These are phyloP conservation scores for Dentipellis sp. DNA, from an alignment of 768 basidiomycete species.

Conservation along the genomic window DNA sequence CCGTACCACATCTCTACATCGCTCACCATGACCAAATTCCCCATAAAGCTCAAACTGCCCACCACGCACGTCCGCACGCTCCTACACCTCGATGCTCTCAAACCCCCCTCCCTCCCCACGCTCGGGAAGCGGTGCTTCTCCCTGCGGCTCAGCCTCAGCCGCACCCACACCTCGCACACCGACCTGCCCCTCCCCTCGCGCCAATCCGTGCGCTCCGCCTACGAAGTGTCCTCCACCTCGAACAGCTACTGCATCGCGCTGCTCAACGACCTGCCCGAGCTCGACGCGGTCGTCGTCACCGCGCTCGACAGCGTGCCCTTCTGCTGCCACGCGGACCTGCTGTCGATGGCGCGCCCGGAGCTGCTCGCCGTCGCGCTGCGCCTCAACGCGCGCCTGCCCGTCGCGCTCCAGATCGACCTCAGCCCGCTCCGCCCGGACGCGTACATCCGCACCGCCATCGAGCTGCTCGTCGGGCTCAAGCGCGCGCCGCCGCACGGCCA, in stretches of 20 bases:
- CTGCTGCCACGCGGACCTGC: constrained; percentile 66
- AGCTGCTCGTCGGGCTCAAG: constrained; percentile 49
- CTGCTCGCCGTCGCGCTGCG: constrained; percentile 42
- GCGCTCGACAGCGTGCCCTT: constrained; percentile 51
- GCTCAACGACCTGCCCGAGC: constrained; percentile 44
- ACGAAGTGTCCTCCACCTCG: not conserved
- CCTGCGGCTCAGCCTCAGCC: not conserved
- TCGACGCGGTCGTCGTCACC: constrained; percentile 55
- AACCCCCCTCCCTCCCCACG: not conserved
- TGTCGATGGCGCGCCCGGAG: constrained; percentile 48
- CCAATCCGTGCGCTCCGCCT: not conserved
- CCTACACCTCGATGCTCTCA: not conserved
- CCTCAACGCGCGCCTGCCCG: constrained; percentile 52
- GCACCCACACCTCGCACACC: not conserved
- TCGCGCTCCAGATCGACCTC: constrained; percentile 38
- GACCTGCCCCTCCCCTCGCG: not conserved
- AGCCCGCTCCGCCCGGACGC: constrained; percentile 27
- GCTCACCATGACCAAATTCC: not conserved
- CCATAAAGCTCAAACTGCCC: not conserved
- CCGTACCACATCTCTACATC: not conserved
- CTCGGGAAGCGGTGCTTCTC: not conserved
- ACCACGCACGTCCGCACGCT: not conserved
- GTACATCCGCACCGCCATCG: constrained; percentile 46
- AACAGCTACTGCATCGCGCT: constrained; percentile 36
- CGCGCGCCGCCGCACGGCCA: constrained; percentile 16